phyloP scores from a whole-genome alignment of 2,329 filamentous ascomycete species.

The Ophiostoma fasciatum region DNA sequence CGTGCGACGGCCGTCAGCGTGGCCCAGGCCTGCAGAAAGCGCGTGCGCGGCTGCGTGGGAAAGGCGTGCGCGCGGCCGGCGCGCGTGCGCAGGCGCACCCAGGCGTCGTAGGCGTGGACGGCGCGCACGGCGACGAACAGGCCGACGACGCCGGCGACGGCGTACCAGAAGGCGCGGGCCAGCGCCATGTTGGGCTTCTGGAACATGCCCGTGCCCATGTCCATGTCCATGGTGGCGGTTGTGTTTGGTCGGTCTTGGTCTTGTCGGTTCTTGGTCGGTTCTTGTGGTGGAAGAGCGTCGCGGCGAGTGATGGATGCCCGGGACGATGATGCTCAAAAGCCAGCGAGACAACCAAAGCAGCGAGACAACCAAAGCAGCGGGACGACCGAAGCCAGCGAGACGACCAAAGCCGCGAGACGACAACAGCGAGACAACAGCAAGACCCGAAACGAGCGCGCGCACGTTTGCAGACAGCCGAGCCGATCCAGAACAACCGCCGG shows the following conservation, averaged over 20 bases:
- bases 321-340: no score
- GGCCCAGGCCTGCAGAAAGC: conserved; percentile 36
- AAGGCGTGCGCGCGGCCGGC: conserved; percentile 27
- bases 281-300: no score
- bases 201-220: conserved; percentile 26
- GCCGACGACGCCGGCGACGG: conserved; percentile 33
- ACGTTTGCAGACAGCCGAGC: no score
- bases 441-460: conserved; percentile 7
- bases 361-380: no score
- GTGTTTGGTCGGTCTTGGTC: no score
- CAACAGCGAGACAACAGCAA: no score
- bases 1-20: conserved; percentile 42
- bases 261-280: no score
- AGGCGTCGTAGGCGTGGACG: conserved; percentile 27
- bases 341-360: no score
- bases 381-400: no score
- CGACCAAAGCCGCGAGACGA: background rate
- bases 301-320: no score
- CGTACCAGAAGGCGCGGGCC: conserved; percentile 44
- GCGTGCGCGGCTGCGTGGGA: conserved; percentile 36
- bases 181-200: conserved; percentile 32
- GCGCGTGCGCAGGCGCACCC: conserved; percentile 25
- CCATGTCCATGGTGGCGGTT: conserved; percentile 12
- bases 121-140: conserved; percentile 25
- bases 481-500: no score